Base-by-base conservation (phyloP, 2,329 filamentous ascomycete genomes). In the Cyphellophora europaea region DNA sequence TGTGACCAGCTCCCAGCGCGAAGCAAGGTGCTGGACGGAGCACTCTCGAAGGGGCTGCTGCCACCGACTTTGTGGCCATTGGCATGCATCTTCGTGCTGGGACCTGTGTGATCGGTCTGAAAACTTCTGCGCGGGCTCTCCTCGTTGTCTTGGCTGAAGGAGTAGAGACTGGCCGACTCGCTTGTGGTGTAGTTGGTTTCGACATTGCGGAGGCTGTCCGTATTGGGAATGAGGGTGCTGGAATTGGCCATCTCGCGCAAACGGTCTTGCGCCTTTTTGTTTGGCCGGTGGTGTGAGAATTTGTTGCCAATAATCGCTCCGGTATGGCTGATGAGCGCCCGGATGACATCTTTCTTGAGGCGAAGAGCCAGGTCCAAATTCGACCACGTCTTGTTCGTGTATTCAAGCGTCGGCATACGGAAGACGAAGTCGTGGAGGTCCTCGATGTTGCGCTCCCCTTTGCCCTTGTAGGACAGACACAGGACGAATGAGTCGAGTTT, bases 371-470 rank as follows among this genome's bases (percentile, higher is more conserved):
- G 74, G 53, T 98, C 91, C 5, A 98, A 72, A 56, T 96, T 98
- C 5, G 87, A 95, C 91, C 91, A 98, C 6, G 88, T 96, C 67
- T 98, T 98, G 69, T 98, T 98, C 44, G 86, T 78, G 64, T 94
- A 96, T 57, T 98, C 91, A 30, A 98, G 79, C 2, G 83, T 82
- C 3, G 91, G 91, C 62, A 98, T 76, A 19, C 86, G 79, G 72
- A 98, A 98, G 32, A 98, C 91, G 49, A 98, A 93, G 54, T 96
- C 82, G 60, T 98, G 89, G 11, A 98, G 82, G 58, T 98, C 93
- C 62, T 95, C 87, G 38, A 98, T 73, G 52, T 96, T 98, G 54
- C 88, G 85, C 46, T 93, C 85, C 29, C 88, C 86, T 56, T 87
- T 93, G 53, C 93, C 91, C 59, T 96, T 94, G 71, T 95, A 95